A percentile compares a stretch with the other conserved stretches of the same genome.
phyloP scores from a whole-genome alignment of 1,139 yeast genomes.

The Maudiozyma humilis region DNA sequence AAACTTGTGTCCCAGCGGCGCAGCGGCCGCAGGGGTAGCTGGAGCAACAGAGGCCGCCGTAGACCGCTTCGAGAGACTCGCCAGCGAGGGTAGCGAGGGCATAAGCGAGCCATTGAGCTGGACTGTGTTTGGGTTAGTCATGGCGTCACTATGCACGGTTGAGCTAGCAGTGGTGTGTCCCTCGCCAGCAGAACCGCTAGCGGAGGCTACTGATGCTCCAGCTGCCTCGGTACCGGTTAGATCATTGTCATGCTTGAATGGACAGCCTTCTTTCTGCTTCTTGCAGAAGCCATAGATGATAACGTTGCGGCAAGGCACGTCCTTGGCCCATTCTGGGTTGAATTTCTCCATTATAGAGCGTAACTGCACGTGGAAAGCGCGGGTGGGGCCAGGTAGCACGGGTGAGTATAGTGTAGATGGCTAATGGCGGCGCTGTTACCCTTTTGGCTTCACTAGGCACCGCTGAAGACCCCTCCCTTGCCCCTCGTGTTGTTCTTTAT shows the following conservation, averaged over 20 bases:
- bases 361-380: too few relatives aligned
- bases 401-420: too few relatives aligned
- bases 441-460: too few relatives aligned
- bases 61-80: background rate
- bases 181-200: too few relatives aligned
- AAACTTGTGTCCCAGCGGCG: conserved; percentile 24
- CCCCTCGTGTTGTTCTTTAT: too few relatives aligned
- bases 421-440: too few relatives aligned
- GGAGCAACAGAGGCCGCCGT: conserved; percentile 3
- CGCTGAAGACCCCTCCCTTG: too few relatives aligned
- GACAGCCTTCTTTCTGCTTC: conserved; percentile 83
- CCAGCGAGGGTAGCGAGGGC: conserved; percentile 2
- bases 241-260: conserved; percentile 50
- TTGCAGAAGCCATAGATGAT: conserved; percentile 85
- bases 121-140: background rate
- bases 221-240: background rate
- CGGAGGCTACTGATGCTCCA: too few relatives aligned
- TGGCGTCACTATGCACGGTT: background rate
- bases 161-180: background rate
- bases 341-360: conserved; percentile 28
- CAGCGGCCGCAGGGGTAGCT: too few relatives aligned
- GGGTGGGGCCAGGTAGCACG: too few relatives aligned
- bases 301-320: conserved; percentile 77
- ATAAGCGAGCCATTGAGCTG: conserved; percentile 1
- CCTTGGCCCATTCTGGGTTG: conserved; percentile 52